These are phyloP conservation scores for Echria macrotheca DNA, from an alignment of 495 filamentous ascomycete genomes.

Conservation along the genomic window DNA sequence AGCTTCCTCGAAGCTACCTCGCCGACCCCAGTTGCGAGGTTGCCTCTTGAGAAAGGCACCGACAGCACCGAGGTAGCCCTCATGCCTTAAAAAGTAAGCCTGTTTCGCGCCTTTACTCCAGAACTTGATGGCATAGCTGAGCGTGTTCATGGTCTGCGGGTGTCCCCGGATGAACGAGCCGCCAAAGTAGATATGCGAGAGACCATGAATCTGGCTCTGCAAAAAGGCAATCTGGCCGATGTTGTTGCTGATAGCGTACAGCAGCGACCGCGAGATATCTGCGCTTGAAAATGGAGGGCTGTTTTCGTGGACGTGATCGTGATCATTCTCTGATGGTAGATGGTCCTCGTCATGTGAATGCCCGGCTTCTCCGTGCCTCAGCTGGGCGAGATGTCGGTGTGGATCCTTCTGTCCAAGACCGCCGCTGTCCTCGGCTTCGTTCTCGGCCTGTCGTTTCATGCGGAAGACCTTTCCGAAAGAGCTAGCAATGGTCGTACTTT, in stretches of 20 bases:
- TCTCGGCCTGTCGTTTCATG: constrained; percentile 69
- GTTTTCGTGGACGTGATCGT: constrained; percentile 2
- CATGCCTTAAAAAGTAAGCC: constrained; percentile 92
- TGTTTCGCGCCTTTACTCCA: constrained; percentile 93
- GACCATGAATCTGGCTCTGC: constrained; percentile 83
- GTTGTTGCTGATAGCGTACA: constrained; percentile 89
- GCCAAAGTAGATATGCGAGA: constrained; percentile 94
- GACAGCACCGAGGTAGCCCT: constrained; percentile 94
- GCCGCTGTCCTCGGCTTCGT: constrained; percentile 70
- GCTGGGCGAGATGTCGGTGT: constrained; percentile 13
- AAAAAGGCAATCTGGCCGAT: constrained; percentile 97
- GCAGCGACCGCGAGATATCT: constrained; percentile 54
- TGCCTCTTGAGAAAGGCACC: constrained; percentile 91
- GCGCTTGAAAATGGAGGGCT: constrained; percentile 38
- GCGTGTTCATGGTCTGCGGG: constrained; percentile 92
- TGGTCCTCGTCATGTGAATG: constrained; percentile 5
- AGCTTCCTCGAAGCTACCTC: constrained; percentile 59
- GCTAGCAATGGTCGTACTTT: constrained; percentile 87
- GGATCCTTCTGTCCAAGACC: constrained; percentile 51
- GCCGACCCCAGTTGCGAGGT: constrained; percentile 84
- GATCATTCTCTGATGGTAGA: not conserved
- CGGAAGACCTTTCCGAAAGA: constrained; percentile 95
- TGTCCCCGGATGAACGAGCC: constrained; percentile 96
- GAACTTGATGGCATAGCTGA: constrained; percentile 92
- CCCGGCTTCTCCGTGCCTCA: constrained; percentile 11